Evolutionary conservation across 2,329 filamentous ascomycete species (phyloP).

Genomic region (Epicoccum sorghinum): DNA sequence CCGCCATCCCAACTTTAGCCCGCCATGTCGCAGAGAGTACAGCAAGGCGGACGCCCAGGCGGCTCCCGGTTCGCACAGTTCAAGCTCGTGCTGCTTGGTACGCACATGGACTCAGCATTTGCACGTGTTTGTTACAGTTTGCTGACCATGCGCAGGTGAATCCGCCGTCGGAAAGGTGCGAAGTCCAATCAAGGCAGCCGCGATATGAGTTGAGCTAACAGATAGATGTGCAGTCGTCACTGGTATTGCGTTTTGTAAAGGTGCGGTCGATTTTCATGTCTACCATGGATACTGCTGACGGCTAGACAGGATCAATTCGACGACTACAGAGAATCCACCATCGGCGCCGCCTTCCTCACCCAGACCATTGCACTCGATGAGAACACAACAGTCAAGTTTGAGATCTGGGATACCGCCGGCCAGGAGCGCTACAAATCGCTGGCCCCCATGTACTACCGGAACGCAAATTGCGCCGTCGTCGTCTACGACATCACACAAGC

Average conservation of each 20-base stretch:
- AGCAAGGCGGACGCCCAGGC: conserved; percentile 69
- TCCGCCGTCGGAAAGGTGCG: conserved; percentile 97
- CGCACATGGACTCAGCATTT: conserved; percentile 36
- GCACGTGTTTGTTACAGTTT: background rate
- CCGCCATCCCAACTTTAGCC: conserved; percentile 21
- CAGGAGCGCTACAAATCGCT: conserved; percentile 99
- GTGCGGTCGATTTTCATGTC: conserved; percentile 56
- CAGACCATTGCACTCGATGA: conserved; percentile 99
- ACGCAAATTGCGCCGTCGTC: conserved; percentile 98
- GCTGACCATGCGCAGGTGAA: conserved; percentile 71
- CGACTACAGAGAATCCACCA: conserved; percentile 95
- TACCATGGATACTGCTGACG: conserved; percentile 4
- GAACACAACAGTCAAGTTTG: conserved; percentile 98
- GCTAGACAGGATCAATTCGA: conserved; percentile 90
- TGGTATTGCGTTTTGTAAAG: conserved; percentile 98
- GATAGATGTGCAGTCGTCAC: conserved; percentile 74
- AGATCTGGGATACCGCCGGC: conserved; percentile 92
- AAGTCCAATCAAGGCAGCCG: conserved; percentile 34
- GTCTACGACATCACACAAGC: conserved; percentile 99
- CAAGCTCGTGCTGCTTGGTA: conserved; percentile 96
- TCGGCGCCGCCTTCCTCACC: conserved; percentile 97
- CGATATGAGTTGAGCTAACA: conserved; percentile 35
- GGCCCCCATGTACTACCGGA: conserved; percentile 99
- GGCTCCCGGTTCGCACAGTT: conserved; percentile 92
- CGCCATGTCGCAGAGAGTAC: conserved; percentile 83